Percentiles rank a stretch among this genome's conserved stretches.
Evolutionary conservation across 1,284 basidiomycete species (phyloP).

Genomic region (Ustilago hordei): DNA sequence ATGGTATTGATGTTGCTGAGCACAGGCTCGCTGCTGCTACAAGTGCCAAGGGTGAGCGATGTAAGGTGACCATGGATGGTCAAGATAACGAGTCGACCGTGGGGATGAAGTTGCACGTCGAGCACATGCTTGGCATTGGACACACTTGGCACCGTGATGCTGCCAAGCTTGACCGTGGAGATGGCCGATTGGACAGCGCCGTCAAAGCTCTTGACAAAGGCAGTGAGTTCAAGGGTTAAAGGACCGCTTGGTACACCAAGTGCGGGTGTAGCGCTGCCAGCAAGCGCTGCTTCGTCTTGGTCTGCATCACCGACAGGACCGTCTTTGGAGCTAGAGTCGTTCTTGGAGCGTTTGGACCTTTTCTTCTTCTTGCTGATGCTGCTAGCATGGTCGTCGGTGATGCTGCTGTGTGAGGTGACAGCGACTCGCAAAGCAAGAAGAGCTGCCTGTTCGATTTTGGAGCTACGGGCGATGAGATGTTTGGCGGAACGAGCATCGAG

Average conservation of each 20-base stretch:
- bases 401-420: conserved; percentile 24
- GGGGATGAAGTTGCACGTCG: conserved; percentile 38
- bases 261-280: conserved; percentile 4
- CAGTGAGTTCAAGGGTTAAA: conserved; percentile 32
- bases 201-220: conserved; percentile 41
- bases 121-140: conserved; percentile 21
- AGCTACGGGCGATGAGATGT: conserved; percentile 24
- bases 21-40: conserved; percentile 24
- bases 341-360: conserved; percentile 38
- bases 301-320: conserved; percentile 11
- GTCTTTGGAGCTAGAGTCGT: conserved; percentile 4
- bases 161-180: conserved; percentile 25
- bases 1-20: conserved; percentile 19
- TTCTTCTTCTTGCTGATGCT: conserved; percentile 44
- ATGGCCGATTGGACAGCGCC: conserved; percentile 22
- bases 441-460: conserved; percentile 34
- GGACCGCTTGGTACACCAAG: conserved; percentile 10
- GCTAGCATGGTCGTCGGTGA: conserved; percentile 13
- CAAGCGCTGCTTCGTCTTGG: conserved; percentile 5
- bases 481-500: conserved; percentile 37
- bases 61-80: conserved; percentile 29
- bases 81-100: conserved; percentile 38
- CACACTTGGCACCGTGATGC: conserved; percentile 14
- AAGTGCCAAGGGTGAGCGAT: conserved; percentile 19
- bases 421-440: conserved; percentile 36